phyloP scores from a whole-genome alignment of 441 rosid species.

The Dalechampia spathulata region DNA sequence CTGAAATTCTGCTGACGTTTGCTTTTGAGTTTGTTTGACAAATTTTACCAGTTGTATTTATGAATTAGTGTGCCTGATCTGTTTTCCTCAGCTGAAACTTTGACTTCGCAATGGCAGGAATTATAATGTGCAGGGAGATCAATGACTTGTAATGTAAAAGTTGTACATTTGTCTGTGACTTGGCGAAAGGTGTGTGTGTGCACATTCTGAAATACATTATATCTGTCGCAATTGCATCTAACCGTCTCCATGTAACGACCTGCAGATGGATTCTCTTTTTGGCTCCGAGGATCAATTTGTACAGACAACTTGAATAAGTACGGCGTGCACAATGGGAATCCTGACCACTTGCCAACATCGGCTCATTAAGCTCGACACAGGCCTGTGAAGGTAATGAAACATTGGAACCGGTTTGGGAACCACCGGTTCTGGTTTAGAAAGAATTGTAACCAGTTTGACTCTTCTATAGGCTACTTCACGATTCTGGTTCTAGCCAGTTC shows the following conservation, averaged over 20 bases:
- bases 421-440: too few relatives aligned
- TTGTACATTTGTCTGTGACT: neutral
- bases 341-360: neutral
- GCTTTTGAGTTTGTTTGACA: conserved; percentile 11
- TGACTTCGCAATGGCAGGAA: neutral
- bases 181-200: conserved; percentile 8
- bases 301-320: neutral
- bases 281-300: neutral
- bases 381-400: neutral
- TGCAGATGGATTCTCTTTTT: conserved; percentile 1
- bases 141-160: neutral
- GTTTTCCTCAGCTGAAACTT: neutral
- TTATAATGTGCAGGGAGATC: neutral
- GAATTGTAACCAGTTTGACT: too few relatives aligned
- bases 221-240: neutral
- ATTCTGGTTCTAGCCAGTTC: too few relatives aligned
- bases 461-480: too few relatives aligned
- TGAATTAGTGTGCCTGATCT: neutral
- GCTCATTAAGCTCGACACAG: neutral
- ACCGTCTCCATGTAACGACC: neutral
- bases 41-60: neutral
- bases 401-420: too few relatives aligned
- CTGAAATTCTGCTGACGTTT: neutral
- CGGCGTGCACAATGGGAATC: neutral
- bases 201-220: neutral